These are phyloP conservation scores for Crataegus laevigata DNA, from an alignment of 306 rosid species.

Conservation along the genomic window DNA sequence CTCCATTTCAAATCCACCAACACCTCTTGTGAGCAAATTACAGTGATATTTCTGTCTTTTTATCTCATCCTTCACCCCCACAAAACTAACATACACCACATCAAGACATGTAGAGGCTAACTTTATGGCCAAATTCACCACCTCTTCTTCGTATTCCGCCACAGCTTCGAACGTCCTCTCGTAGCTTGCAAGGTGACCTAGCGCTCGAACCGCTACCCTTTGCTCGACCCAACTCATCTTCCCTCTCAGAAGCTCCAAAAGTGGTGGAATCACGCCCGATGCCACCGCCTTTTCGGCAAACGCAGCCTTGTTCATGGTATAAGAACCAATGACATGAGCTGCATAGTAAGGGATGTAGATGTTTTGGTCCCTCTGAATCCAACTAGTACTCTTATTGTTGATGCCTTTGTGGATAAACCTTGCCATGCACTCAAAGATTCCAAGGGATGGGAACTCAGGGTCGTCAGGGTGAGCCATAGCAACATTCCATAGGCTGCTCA, in stretches of 20 bases:
- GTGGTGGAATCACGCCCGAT: conserved; percentile 57
- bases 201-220: conserved; percentile 62
- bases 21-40: conserved; percentile 64
- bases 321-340: conserved; percentile 79
- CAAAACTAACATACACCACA: conserved; percentile 38
- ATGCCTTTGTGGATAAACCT: conserved; percentile 44
- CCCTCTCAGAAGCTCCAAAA: conserved; percentile 57
- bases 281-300: conserved; percentile 54
- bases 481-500: conserved; percentile 55
- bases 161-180: conserved; percentile 46
- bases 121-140: conserved; percentile 37
- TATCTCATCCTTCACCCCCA: conserved; percentile 23
- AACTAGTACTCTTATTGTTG: conserved; percentile 13
- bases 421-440: conserved; percentile 74
- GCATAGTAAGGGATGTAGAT: conserved; percentile 78
- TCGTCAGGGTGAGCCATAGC: conserved; percentile 73
- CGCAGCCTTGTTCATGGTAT: conserved; percentile 59
- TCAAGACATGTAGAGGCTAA: conserved; percentile 53
- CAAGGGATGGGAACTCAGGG: conserved; percentile 63
- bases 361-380: conserved; percentile 61
- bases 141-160: conserved; percentile 33
- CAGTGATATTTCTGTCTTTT: conserved; percentile 46
- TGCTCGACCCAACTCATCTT: conserved; percentile 73
- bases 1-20: conserved; percentile 65
- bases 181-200: conserved; percentile 77